Base-by-base conservation (phyloP, 169 alveolate species). In the Plasmodium coatneyi region DNA sequence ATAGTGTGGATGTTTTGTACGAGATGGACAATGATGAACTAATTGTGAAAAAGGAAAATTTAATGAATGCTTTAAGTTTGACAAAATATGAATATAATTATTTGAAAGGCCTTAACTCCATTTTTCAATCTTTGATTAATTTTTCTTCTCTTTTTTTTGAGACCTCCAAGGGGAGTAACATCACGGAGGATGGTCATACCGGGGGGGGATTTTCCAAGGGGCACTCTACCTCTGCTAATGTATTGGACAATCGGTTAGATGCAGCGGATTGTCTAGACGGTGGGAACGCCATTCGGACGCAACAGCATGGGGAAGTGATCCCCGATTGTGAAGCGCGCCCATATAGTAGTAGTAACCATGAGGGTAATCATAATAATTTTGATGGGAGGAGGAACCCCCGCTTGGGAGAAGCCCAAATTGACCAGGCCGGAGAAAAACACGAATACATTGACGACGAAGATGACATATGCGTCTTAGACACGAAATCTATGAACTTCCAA, bases 361-460 rank as follows among this genome's bases (percentile, higher is more conserved):
- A 1, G 14, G 39, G n/a, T 7, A 66, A 5, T 5, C 14, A 49
- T 12, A 49, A 49, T 5, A 10, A 82, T 82, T 70, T 39, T 60
- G 74, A 34, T 66, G 25, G 41, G 30, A 9, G 71, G 49, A 32
- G 19, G 1, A 19, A 34, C 49, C 43, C 32, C 14, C 34, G 5
- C 28, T 34, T 22, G 43, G 32, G 54, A 46, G 25, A 66, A 66
- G 56, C 14, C 5, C 22, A 34, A 82, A 12, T 82, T 79, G 78
- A 70, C 9, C 28, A n/a, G 0, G n/a, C 12, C 16, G 36, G 28
- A 7, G 80, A 39, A n/a, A 25, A 49, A 30, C 6, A 72, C 14
- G 71, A 39, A 87, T 80, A 79, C 52, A 87, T 87, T n/a, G 93
- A 87, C 60, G 93, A 87, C 81, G 93, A 87, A 87, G 89, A 87